Percentiles rank a stretch among this genome's conserved stretches.
Evolutionary conservation across 306 rosid genomes (phyloP).

Genomic region (Prunus fruticosa): DNA sequence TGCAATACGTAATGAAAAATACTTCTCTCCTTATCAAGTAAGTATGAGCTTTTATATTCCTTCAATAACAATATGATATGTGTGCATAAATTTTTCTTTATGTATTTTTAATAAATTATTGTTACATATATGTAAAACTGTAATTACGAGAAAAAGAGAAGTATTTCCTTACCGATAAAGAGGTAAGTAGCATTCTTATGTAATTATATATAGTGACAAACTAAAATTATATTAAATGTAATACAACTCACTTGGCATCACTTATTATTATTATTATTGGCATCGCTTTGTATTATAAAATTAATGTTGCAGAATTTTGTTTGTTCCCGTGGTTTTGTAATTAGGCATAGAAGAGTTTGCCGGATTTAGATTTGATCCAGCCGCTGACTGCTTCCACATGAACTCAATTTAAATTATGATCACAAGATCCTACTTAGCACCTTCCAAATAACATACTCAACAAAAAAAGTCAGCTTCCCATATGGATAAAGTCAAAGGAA

Average conservation of each 20-base stretch:
- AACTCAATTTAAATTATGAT: background rate
- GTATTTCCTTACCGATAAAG: no score
- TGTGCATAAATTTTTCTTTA: no score
- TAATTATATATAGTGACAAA: background rate
- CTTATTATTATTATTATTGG: no score
- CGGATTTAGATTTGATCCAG: constrained; percentile 3
- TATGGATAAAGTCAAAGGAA: background rate
- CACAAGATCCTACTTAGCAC: background rate
- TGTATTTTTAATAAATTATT: no score
- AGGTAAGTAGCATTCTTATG: no score
- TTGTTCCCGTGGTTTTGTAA: background rate
- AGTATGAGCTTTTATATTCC: rapidly evolving
- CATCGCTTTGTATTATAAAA: background rate
- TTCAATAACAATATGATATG: no score
- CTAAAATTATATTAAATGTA: background rate
- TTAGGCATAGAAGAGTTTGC: background rate
- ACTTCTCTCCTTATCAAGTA: no score
- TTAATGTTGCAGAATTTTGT: background rate
- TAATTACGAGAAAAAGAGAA: rapidly evolving
- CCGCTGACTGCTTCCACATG: background rate
- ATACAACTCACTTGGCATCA: background rate
- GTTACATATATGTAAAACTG: no score
- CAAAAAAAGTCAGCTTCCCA: background rate
- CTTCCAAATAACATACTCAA: background rate
- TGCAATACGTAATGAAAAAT: background rate